Conservation (phyloP, 2,329 filamentous ascomycete species). For the Fusarium heterosporum region DNA sequence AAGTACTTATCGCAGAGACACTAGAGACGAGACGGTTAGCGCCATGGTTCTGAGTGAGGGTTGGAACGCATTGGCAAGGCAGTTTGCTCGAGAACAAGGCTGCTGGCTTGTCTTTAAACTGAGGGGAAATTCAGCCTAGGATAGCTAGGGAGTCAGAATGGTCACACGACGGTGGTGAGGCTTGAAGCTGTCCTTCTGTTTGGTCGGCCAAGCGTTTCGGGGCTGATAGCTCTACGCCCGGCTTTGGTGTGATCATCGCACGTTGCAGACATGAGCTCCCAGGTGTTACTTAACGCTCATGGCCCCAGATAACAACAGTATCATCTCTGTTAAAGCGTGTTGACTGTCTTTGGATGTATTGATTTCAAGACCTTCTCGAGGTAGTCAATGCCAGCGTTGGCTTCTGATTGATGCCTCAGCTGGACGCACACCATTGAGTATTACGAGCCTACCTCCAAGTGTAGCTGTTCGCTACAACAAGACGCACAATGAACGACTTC, state of each 20-base stretch:
- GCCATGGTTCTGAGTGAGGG: slow-evolving; percentile 4
- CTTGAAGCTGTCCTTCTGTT: slow-evolving; percentile 11
- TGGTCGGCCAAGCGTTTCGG: slow-evolving; percentile 16
- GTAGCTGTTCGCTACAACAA: background rate
- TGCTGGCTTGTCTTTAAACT: slow-evolving; percentile 12
- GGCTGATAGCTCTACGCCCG: slow-evolving; percentile 37
- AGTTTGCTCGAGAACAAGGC: slow-evolving; percentile 34
- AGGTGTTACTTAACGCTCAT: slow-evolving; percentile 44
- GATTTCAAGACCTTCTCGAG: background rate
- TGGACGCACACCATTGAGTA: background rate
- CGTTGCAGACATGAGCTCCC: slow-evolving; percentile 9
- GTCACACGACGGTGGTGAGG: slow-evolving; percentile 39
- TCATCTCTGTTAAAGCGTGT: background rate
- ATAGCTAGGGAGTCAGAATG: background rate
- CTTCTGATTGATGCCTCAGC: slow-evolving; percentile 2
- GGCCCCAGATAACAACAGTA: slow-evolving; percentile 22
- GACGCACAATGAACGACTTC: slow-evolving; percentile 47
- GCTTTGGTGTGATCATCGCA: slow-evolving; percentile 33
- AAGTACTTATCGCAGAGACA: slow-evolving; percentile 16
- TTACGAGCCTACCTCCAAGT: background rate
- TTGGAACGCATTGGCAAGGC: slow-evolving; percentile 37
- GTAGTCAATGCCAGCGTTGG: slow-evolving; percentile 19
- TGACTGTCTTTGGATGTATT: slow-evolving; percentile 8
- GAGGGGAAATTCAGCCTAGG: slow-evolving; percentile 34
- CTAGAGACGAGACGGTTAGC: slow-evolving; percentile 34